Evolutionary conservation across 2,329 filamentous ascomycete species (phyloP), one percentile per base, ranked within the genome.

Genomic region (Alternaria solani): DNA sequence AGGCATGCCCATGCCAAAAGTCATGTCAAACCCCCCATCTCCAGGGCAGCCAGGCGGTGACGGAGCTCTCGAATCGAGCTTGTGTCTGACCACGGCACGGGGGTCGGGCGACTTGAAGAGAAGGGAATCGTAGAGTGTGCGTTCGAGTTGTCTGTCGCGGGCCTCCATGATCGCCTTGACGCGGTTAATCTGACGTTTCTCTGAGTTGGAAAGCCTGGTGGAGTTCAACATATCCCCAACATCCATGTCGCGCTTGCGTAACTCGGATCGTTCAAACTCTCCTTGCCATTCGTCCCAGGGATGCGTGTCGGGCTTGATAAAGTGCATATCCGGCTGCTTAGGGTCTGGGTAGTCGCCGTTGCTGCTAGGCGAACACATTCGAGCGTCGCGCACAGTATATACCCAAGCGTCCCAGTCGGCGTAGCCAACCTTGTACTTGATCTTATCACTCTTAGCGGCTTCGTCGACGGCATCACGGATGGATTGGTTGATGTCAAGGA

Each of bases 371-470:
- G 48, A 58, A 34, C 55, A 58, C 48, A 58, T 58, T 6, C 39
- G 42, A 41, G 30, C 48, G n/a, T 58, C 48, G 23, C n/a, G n/a
- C n/a, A n/a, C n/a, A n/a, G n/a, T 32, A 7, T 41, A 53, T 16
- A 58, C 55, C 55, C 55, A 58, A n/a, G 16, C 7, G 5, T 58
- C 55, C 55, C 55, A 58, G 1, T 34, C 55, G 5, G 55, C 39
- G 41, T 58, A 53, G 47, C 55, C 55, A n/a, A 58, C 55, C 25
- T 41, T 53, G n/a, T 58, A 58, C 16, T 53, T 58, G 32, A 53
- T 53, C 14, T 53, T 48, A 7, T 47, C 48, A 18, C 32, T 41
- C 26, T 58, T 9, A 11, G 55, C n/a, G 18, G 42, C 42, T 7
- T 53, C 18, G 2, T 58, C n/a, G 3, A 53, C 49, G 5, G 55